A percentile compares a stretch with the other conserved stretches of the same genome.
These are phyloP conservation scores for Russula foetens DNA, from an alignment of 768 basidiomycete genomes.

Conservation along the genomic window DNA sequence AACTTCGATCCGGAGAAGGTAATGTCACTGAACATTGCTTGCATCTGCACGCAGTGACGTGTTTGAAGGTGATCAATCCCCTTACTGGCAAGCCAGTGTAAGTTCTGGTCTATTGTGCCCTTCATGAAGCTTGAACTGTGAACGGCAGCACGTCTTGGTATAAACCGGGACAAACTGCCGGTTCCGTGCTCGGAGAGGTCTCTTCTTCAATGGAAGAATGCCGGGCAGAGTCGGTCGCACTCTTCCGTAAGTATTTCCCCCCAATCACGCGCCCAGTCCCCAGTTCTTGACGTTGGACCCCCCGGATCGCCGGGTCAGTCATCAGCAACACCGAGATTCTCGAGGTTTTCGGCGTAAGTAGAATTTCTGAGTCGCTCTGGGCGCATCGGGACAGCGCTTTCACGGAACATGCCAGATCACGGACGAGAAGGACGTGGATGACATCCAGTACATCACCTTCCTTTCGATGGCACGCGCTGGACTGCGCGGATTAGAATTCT, in stretches of 20 bases:
- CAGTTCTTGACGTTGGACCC: not conserved
- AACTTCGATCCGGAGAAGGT: slow-evolving; percentile 75
- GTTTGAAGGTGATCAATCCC: slow-evolving; percentile 62
- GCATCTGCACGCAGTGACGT: not conserved
- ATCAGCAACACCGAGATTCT: slow-evolving; percentile 70
- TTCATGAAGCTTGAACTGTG: not conserved
- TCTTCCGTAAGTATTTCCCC: slow-evolving; percentile 49
- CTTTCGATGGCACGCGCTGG: slow-evolving; percentile 83
- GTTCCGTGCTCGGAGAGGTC: slow-evolving; percentile 76
- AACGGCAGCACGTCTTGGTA: slow-evolving; percentile 74
- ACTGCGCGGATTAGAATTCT: slow-evolving; percentile 71
- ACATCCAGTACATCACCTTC: slow-evolving; percentile 76
- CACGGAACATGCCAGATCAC: slow-evolving; percentile 41
- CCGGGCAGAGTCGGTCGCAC: slow-evolving; percentile 80
- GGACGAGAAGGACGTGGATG: slow-evolving; percentile 58
- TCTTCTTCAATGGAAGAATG: slow-evolving; percentile 92
- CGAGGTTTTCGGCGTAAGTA: slow-evolving; percentile 62
- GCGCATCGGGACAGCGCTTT: not conserved
- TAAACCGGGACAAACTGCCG: slow-evolving; percentile 77
- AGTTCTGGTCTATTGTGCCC: slow-evolving; percentile 17
- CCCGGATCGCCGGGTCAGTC: slow-evolving; percentile 33
- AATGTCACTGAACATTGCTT: not conserved
- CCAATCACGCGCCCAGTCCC: not conserved
- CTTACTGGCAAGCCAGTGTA: slow-evolving; percentile 71
- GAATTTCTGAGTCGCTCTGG: not conserved